Conservation (phyloP, 2,329 filamentous ascomycete genomes). For the Meredithiella fracta region DNA sequence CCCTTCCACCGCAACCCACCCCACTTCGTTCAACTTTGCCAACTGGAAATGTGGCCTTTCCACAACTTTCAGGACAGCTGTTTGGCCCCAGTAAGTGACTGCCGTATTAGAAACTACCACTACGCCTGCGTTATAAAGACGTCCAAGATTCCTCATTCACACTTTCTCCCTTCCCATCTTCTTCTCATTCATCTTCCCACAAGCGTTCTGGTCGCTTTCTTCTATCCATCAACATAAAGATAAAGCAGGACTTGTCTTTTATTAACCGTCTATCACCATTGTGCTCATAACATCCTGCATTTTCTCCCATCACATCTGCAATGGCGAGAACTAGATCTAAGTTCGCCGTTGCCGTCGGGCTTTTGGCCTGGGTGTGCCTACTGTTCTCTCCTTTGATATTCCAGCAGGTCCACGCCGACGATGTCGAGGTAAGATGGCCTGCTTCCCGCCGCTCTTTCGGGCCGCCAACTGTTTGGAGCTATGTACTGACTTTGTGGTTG, state of each 20-base stretch:
- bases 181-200: constrained; percentile 16
- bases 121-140: constrained; percentile 2
- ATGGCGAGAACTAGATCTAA: constrained; percentile 47
- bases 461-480: not conserved
- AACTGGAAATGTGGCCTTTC: constrained; percentile 33
- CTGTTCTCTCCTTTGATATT: constrained; percentile 80
- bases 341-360: constrained; percentile 67
- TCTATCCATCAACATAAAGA: constrained; percentile 2
- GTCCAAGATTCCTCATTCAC: constrained; percentile 17
- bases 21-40: constrained; percentile 7
- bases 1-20: not conserved
- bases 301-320: constrained; percentile 17
- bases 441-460: not conserved
- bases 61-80: constrained; percentile 12
- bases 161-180: constrained; percentile 17
- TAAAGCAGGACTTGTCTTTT: constrained; percentile 16
- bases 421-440: constrained; percentile 34
- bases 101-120: not conserved
- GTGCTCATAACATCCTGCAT: not conserved
- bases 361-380: constrained; percentile 80
- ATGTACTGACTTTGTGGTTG: not conserved
- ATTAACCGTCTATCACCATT: constrained; percentile 8
- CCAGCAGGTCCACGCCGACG: constrained; percentile 55
- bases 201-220: constrained; percentile 10
- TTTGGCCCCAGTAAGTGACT: not conserved